Evolutionary conservation across 257 asterid genomes (phyloP).

Genomic region (Solanum ahanhuiri): DNA sequence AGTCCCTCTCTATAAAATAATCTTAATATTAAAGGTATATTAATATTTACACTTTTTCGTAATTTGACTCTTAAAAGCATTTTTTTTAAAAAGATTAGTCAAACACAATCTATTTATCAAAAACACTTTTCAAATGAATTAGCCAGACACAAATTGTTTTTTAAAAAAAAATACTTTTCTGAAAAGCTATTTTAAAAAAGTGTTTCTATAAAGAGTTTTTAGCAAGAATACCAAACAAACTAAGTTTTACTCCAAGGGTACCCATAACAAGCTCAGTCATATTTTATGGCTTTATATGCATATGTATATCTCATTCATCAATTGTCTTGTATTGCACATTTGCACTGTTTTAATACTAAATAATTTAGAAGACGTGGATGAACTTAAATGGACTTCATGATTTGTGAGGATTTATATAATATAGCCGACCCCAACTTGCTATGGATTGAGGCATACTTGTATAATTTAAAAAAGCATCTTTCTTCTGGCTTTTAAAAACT

Average conservation of each 20-base stretch:
- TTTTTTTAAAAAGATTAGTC: no score
- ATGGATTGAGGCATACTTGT: not conserved
- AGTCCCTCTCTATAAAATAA: no score
- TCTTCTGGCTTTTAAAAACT: not conserved
- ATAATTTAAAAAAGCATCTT: not conserved
- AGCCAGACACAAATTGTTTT: not conserved
- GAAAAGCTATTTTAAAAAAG: not conserved
- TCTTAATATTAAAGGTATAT: no score
- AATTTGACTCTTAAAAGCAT: no score
- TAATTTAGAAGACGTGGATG: not conserved
- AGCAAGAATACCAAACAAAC: not conserved
- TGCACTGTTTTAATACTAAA: not conserved
- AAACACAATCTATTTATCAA: not conserved
- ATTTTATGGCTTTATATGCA: not conserved
- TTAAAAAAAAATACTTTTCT: not conserved
- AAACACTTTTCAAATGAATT: not conserved
- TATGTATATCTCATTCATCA: not conserved
- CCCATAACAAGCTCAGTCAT: not conserved
- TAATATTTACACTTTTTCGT: no score
- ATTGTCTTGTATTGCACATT: not conserved
- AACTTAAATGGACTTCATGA: not conserved
- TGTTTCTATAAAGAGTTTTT: not conserved
- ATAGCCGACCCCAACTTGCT: not conserved
- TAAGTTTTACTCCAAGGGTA: not conserved
- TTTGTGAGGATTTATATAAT: not conserved